Conservation (phyloP, 2,329 filamentous ascomycete genomes). For the Podosphaera fusca region DNA sequence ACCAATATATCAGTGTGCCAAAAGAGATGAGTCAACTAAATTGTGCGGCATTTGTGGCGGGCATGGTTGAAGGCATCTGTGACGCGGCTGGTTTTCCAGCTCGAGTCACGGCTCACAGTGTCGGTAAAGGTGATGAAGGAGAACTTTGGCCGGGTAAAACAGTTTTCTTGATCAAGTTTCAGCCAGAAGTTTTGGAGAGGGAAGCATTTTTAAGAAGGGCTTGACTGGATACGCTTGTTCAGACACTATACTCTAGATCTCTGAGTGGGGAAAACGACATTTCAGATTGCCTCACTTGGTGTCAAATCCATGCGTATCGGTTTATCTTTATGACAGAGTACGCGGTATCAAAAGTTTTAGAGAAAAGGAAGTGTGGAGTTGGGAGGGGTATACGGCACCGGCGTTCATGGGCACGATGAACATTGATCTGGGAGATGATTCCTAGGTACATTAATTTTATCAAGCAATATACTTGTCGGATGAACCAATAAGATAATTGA, state of each 20-base stretch:
- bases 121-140: slow-evolving; percentile 31
- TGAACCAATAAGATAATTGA: not conserved
- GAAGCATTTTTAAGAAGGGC: slow-evolving; percentile 56
- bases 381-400: too few relatives aligned
- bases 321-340: too few relatives aligned
- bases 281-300: too few relatives aligned
- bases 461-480: too few relatives aligned
- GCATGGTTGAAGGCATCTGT: slow-evolving; percentile 85
- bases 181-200: slow-evolving; percentile 72
- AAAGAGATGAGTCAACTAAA: slow-evolving; percentile 93
- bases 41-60: slow-evolving; percentile 85
- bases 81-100: slow-evolving; percentile 81
- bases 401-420: too few relatives aligned
- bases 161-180: slow-evolving; percentile 85
- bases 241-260: not conserved
- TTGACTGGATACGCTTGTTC: slow-evolving; percentile 1
- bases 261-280: too few relatives aligned
- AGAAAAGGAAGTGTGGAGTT: too few relatives aligned
- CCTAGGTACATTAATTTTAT: too few relatives aligned
- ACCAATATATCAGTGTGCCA: slow-evolving; percentile 78
- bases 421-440: too few relatives aligned
- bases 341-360: too few relatives aligned
- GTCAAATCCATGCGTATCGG: too few relatives aligned
- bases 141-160: slow-evolving; percentile 94
- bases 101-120: slow-evolving; percentile 71